Conservation (phyloP, 106 monocot species). For the Allium cepa region DNA sequence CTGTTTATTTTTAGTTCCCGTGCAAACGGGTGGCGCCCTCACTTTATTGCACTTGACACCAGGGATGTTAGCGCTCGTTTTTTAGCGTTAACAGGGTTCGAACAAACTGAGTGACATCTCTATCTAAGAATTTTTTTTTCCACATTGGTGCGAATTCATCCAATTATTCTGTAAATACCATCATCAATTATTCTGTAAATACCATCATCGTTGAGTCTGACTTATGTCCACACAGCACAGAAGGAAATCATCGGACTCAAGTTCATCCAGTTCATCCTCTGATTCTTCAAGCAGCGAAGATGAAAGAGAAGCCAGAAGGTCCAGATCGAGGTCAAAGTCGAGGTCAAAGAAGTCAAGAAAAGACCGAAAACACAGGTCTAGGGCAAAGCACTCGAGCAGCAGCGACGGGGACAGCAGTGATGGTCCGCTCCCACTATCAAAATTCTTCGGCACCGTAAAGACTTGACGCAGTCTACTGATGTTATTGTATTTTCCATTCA, state of each 20-base stretch:
- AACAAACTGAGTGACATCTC: no score
- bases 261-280: slow-evolving; percentile 56
- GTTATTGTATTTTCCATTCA: no score
- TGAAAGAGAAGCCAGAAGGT: slow-evolving; percentile 45
- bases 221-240: slow-evolving; percentile 27
- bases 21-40: no score
- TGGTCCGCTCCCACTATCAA: slow-evolving; percentile 62
- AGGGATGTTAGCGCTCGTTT: no score
- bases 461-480: slow-evolving; percentile 10
- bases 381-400: slow-evolving; percentile 29
- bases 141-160: no score
- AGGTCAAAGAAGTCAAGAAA: slow-evolving; percentile 52
- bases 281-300: slow-evolving; percentile 42
- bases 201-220: background rate
- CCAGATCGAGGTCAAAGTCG: slow-evolving; percentile 43
- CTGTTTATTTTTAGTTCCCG: no score
- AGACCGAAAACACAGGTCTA: slow-evolving; percentile 54
- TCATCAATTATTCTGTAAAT: background rate
- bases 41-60: no score
- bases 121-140: no score
- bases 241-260: slow-evolving; percentile 36
- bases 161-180: background rate
- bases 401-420: slow-evolving; percentile 2
- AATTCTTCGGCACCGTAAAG: slow-evolving; percentile 56
- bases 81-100: no score